Conservation (phyloP, 2,329 filamentous ascomycete genomes). For the Septoria petroselini region DNA sequence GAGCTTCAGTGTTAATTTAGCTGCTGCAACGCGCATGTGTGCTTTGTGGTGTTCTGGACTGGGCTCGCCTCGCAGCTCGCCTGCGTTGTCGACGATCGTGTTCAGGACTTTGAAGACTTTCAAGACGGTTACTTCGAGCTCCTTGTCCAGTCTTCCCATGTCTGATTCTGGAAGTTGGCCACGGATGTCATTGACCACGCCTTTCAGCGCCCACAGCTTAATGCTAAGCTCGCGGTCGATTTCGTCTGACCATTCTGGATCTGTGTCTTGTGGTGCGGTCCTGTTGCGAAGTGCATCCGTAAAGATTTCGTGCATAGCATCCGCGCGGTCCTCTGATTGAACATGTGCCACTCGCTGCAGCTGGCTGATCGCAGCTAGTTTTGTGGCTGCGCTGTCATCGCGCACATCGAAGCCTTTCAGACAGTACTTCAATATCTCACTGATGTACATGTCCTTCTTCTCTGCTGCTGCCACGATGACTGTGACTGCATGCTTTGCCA, state of each 20-base stretch:
- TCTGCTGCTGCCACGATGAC: constrained; percentile 77
- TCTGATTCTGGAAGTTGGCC: constrained; percentile 44
- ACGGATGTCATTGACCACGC: constrained; percentile 80
- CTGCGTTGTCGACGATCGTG: constrained; percentile 68
- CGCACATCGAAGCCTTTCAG: constrained; percentile 72
- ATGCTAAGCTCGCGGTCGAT: constrained; percentile 78
- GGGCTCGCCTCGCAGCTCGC: constrained; percentile 68
- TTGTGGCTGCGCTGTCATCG: constrained; percentile 69
- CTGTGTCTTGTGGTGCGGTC: constrained; percentile 47
- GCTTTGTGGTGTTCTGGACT: constrained; percentile 77
- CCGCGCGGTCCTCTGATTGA: constrained; percentile 65
- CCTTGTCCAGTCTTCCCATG: constrained; percentile 38
- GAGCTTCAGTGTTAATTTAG: constrained; percentile 75
- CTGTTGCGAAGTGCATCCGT: constrained; percentile 69
- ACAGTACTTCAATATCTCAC: constrained; percentile 74
- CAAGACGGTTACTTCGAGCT: constrained; percentile 51
- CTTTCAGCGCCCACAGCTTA: constrained; percentile 79
- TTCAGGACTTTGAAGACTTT: constrained; percentile 75
- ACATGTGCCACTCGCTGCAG: constrained; percentile 71
- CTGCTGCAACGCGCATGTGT: constrained; percentile 76
- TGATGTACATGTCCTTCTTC: constrained; percentile 78
- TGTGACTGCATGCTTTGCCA: constrained; percentile 89
- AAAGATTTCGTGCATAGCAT: constrained; percentile 75
- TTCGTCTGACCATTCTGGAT: constrained; percentile 48
- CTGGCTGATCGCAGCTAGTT: constrained; percentile 68